These are phyloP conservation scores for Solanum bulbocastanum DNA, from an alignment of 257 asterid genomes.

Conservation along the genomic window DNA sequence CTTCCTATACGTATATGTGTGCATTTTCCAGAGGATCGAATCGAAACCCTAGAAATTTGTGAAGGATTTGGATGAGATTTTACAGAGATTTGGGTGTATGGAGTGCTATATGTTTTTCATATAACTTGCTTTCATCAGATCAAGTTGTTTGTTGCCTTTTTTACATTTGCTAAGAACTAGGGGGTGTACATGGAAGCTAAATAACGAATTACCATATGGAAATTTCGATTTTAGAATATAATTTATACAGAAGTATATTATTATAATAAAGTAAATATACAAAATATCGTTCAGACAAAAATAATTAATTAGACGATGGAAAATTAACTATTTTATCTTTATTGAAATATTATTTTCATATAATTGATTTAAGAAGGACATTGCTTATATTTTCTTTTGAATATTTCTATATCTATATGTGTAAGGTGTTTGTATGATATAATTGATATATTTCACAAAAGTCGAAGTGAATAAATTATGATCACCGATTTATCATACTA, in stretches of 20 bases:
- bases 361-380: not conserved
- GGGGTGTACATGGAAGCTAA: not conserved
- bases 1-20: not conserved
- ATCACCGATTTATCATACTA: not conserved
- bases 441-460: too few relatives aligned
- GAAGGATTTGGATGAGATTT: not conserved
- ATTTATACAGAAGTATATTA: too few relatives aligned
- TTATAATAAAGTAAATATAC: not conserved
- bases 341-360: not conserved
- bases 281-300: not conserved
- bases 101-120: not conserved
- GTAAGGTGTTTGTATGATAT: not conserved
- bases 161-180: not conserved
- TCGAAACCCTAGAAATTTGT: not conserved
- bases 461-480: too few relatives aligned
- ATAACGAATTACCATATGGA: not conserved
- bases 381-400: not conserved
- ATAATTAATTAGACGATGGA: not conserved
- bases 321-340: too few relatives aligned
- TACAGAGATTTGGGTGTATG: not conserved
- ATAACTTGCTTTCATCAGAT: not conserved
- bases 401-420: too few relatives aligned
- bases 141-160: not conserved
- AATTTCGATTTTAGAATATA: not conserved
- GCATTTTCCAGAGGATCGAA: not conserved